Evolutionary conservation across 306 rosid species (phyloP), one percentile per base, ranked within the genome.

Genomic region (Glycine latifolia): DNA sequence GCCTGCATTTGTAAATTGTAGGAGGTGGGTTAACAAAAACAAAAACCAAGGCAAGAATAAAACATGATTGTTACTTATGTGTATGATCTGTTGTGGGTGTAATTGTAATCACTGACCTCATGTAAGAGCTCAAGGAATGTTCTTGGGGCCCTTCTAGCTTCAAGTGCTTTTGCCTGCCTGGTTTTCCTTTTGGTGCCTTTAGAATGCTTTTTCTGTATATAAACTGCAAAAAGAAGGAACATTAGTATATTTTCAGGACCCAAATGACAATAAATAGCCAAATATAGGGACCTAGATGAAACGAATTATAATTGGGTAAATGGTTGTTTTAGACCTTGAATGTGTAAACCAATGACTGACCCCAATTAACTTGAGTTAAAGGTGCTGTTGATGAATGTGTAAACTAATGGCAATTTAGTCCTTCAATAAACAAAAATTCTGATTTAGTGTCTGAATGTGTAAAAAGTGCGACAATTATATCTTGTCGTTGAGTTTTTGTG

Each of bases 111-210:
- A 91, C 98, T 85, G 81, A 92, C 99, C 94, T 95, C 99, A 53
- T 90, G 89, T 80, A 91, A 77, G 67, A 95, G 98, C 91, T 95
- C 99, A 82, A 93, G 88, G 80, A 93, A 95, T 59, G 98, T 91
- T 81, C 92, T 91, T 9, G 98, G 93, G 15, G 97, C 93, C 83
- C 90, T 93, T 88, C 91, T 91, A 33, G 99, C 99, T 81, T 95
- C 98, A 81, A 95, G 98, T 79, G 99, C 99, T 85, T 95, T 95
- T 71, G 97, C 98, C 79, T 93, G 97, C 67, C 96, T 85, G 14
- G 99, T 93, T 89, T 91, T 93, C 79, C 97, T 95, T 83, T 91
- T 95, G 73, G 94, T 90, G 75, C 96, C 89, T 86, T 92, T 95
- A 26, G 97, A 88, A 54, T 88, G 96, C 89, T 85, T 94, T 86